Conservation (phyloP, 2,329 filamentous ascomycete species). For the Aspergillus felis region DNA sequence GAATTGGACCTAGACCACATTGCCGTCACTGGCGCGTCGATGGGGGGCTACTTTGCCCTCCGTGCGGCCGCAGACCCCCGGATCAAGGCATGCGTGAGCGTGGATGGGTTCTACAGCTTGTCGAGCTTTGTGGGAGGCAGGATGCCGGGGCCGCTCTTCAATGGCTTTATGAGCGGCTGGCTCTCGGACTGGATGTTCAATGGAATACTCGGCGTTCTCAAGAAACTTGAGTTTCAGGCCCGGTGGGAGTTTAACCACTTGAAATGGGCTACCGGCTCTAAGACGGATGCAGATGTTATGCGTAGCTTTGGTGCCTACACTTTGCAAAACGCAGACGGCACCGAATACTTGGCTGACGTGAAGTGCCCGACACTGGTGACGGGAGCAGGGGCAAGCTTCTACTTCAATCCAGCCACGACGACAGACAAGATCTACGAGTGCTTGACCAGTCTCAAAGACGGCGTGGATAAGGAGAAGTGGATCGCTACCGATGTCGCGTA, state of each 20-base stretch:
- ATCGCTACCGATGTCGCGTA: constrained; percentile 13
- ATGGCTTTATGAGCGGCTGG: constrained; percentile 19
- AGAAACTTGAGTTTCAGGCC: constrained; percentile 17
- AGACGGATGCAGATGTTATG: constrained; percentile 5
- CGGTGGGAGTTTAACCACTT: constrained; percentile 24
- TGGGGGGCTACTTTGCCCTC: constrained; percentile 48
- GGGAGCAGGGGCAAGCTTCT: constrained; percentile 3
- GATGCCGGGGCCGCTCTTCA: constrained; percentile 19
- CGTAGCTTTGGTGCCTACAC: constrained; percentile 5
- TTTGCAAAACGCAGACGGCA: constrained; percentile 2
- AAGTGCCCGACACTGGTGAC: constrained; percentile 5
- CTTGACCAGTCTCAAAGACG: constrained; percentile 5
- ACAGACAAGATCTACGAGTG: constrained; percentile 5
- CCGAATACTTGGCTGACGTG: constrained; percentile 1
- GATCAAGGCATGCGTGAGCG: constrained; percentile 42
- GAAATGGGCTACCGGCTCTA: constrained; percentile 4
- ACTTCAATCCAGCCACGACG: constrained; percentile 3
- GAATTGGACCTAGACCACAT: constrained; percentile 38
- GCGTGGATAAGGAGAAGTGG: constrained; percentile 19
- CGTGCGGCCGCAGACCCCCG: constrained; percentile 41
- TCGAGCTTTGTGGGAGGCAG: constrained; percentile 26
- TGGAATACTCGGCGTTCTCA: constrained; percentile 12
- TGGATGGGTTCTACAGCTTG: constrained; percentile 37
- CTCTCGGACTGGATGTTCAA: constrained; percentile 26
- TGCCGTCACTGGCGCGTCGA: constrained; percentile 36